A percentile compares a stretch with the other conserved stretches of the same genome.
Evolutionary conservation across 2,329 filamentous ascomycete species (phyloP).

Genomic region (Verticillium nonalfalfae): DNA sequence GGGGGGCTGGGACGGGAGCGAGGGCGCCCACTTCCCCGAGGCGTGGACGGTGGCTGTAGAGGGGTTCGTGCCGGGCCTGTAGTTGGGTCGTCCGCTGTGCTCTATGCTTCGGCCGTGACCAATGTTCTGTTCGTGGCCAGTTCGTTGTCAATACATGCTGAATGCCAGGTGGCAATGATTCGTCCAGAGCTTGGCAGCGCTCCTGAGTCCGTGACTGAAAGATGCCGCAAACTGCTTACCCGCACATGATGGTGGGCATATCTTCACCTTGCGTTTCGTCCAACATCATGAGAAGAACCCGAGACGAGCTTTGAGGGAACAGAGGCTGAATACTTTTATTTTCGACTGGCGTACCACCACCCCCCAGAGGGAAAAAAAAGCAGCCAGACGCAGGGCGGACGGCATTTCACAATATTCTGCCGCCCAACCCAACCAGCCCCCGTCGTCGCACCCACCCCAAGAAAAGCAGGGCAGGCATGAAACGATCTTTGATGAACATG

Average conservation of each 20-base stretch:
- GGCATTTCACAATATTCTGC: constrained; percentile 64
- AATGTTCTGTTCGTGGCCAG: too few relatives aligned
- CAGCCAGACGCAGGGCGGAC: not conserved
- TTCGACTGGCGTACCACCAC: constrained; percentile 8
- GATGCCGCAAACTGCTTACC: too few relatives aligned
- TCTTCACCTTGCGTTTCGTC: too few relatives aligned
- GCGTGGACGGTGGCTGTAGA: constrained; percentile 41
- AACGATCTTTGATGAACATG: not conserved
- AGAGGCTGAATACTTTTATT: not conserved
- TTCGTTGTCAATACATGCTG: not conserved
- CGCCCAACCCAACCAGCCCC: constrained; percentile 17
- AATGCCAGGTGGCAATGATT: not conserved
- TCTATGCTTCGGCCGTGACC: not conserved
- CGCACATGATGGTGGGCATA: too few relatives aligned
- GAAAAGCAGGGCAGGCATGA: constrained; percentile 1
- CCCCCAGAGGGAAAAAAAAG: not conserved
- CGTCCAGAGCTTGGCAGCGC: too few relatives aligned
- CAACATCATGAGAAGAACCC: too few relatives aligned
- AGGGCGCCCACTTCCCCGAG: constrained; percentile 38
- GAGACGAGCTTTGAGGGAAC: not conserved
- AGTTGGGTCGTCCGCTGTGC: not conserved
- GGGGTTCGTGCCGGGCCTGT: constrained; percentile 28
- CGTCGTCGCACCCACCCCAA: not conserved
- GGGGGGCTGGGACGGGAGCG: constrained; percentile 43
- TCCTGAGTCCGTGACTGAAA: too few relatives aligned